Evolutionary conservation across 208 protist genomes (phyloP).

Genomic region (Tritrichomonas musculus): DNA sequence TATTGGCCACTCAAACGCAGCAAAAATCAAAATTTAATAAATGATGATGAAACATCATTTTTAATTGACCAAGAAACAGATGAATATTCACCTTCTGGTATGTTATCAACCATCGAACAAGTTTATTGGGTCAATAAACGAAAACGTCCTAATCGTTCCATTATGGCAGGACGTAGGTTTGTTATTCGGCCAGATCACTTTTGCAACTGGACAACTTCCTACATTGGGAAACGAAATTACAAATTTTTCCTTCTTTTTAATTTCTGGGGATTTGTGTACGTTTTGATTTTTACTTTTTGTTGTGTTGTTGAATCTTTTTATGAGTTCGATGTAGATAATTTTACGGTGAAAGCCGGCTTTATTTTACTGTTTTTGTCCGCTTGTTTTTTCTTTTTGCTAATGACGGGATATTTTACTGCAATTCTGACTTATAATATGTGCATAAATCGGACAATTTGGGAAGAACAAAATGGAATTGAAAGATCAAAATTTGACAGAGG

Average conservation of each 20-base stretch:
- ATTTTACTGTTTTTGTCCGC: neutral
- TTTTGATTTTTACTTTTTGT: neutral
- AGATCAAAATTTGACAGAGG: neutral
- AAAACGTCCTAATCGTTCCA: neutral
- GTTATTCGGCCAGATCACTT: slow-evolving; percentile 11
- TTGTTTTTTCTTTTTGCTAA: neutral
- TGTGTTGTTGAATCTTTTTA: neutral
- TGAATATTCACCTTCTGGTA: neutral
- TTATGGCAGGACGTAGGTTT: neutral
- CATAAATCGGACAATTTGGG: neutral
- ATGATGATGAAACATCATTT: too few species aligned
- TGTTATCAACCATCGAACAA: neutral
- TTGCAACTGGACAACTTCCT: neutral
- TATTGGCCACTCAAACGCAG: neutral
- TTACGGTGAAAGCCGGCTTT: neutral
- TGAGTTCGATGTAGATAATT: neutral
- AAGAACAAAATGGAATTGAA: neutral
- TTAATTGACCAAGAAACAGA: too few species aligned
- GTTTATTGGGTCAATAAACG: neutral
- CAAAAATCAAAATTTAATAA: too few species aligned
- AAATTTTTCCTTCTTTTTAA: slow-evolving; percentile 21
- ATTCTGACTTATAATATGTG: neutral
- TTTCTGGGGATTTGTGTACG: slow-evolving; percentile 28
- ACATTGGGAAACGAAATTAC: slow-evolving; percentile 1
- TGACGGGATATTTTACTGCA: neutral